Conservation (phyloP, 2,329 filamentous ascomycete genomes). For the Aphanoascus verrucosus region DNA sequence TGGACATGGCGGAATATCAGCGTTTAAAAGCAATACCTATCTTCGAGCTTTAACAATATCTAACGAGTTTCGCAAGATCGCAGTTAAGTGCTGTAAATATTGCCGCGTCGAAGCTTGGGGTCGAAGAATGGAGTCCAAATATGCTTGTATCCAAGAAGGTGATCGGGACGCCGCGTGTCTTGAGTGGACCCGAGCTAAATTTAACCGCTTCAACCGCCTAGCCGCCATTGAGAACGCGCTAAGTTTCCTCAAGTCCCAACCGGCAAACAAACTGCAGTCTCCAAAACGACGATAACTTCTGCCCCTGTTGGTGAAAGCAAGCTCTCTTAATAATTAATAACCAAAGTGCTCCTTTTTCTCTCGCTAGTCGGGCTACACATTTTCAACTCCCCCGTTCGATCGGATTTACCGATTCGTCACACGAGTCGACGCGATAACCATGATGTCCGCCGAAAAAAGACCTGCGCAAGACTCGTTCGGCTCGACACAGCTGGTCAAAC, state of each 20-base stretch:
- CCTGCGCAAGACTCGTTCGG: conserved; percentile 76
- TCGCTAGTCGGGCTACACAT: too few relatives aligned
- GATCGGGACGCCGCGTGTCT: conserved; percentile 1
- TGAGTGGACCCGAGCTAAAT: conserved; percentile 1
- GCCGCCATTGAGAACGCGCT: background rate
- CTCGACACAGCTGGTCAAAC: conserved; percentile 69
- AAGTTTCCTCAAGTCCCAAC: background rate
- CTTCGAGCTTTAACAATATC: background rate
- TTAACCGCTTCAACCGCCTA: background rate
- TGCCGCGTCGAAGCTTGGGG: background rate
- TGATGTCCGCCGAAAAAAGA: conserved; percentile 85
- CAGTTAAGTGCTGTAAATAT: background rate
- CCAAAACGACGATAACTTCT: too few relatives aligned
- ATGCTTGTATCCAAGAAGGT: background rate
- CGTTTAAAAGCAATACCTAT: background rate
- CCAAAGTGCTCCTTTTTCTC: too few relatives aligned
- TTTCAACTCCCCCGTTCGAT: background rate
- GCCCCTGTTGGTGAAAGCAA: too few relatives aligned
- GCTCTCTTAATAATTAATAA: too few relatives aligned
- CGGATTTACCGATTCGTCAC: background rate
- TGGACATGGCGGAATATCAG: conserved; percentile 36
- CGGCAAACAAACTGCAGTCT: background rate
- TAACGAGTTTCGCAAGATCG: background rate
- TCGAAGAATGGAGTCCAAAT: background rate
- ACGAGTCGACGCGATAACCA: conserved; percentile 15